Evolutionary conservation across 2,329 filamentous ascomycete species (phyloP), one percentile per base, ranked within the genome.

Genomic region (Blastomyces percursus): DNA sequence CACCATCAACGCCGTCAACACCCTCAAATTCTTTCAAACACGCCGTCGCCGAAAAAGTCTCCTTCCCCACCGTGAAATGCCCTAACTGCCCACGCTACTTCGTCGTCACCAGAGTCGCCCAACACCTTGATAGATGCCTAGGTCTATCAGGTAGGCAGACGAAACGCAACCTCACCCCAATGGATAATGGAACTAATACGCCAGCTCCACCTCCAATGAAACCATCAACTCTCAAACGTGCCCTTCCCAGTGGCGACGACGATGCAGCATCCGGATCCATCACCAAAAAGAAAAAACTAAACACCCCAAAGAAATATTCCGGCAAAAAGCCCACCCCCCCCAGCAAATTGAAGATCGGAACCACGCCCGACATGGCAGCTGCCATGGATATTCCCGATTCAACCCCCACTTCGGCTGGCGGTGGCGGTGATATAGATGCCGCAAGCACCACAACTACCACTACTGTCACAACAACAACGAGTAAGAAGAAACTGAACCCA

Each of bases 71-170:
- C 2, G 75, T 75, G 52, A 78, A 78, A 66, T 86, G 83, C 70
- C 83, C 82, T 11, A 81, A 81, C 66, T 86, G 83, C 69, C 84
- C 84, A 66, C 79, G 84, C 38, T 84, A 83, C 70, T 75, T 85
- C 67, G 80, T 84, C 63, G 84, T 85, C 66, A 85, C 81, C 32
- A 77, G 83, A 57, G 83, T 85, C 60, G 82, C 83, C 19, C 82
- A 84, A 69, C 83, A 86, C 69, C 69, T 86, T 61, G 83, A 86
- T 66, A 82, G 84, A 64, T 86, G 83, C 66, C 75, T 86, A 66
- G 82, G 82, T 30, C 78, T 84, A 35, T 80, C 78, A 24, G 83
- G 83, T 1, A 75, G 83, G 14, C 78, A 80, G 66, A 78, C 78
- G 69, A 66, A 77, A 69, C 69, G 79, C 68, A 71, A 80, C 71